Evolutionary conservation across 169 alveolate genomes (phyloP).

Genomic region (Cryptosporidium baileyi): DNA sequence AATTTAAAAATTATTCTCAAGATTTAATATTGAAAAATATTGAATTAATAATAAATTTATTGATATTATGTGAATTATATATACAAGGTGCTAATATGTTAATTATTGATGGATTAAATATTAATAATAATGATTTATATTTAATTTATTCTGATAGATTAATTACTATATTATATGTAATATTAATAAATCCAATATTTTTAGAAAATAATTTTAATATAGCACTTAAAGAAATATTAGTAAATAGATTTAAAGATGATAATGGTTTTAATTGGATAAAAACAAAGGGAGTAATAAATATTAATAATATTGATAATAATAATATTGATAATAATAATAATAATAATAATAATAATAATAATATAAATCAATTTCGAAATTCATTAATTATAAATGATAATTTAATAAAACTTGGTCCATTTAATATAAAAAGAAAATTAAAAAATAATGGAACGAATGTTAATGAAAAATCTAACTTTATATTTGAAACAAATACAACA

Average conservation of each 20-base stretch:
- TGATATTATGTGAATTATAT: background rate
- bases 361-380: too few relatives aligned
- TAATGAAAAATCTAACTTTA: slow-evolving; percentile 72
- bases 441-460: background rate
- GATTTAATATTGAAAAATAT: too few relatives aligned
- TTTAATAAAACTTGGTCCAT: slow-evolving; percentile 47
- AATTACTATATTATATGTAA: background rate
- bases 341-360: background rate
- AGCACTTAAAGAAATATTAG: too few relatives aligned
- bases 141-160: background rate
- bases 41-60: background rate
- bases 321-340: background rate
- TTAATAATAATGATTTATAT: background rate
- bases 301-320: background rate
- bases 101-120: slow-evolving; percentile 1
- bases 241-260: background rate
- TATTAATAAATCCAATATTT: background rate
- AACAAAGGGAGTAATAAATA: background rate
- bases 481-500: slow-evolving; percentile 88
- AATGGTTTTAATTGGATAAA: background rate
- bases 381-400: background rate
- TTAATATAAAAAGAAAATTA: background rate
- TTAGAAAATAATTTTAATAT: background rate
- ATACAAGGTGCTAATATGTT: slow-evolving; percentile 44
- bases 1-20: background rate